Base-by-base conservation (phyloP, 768 basidiomycete genomes). In the Austroboletus festivus region DNA sequence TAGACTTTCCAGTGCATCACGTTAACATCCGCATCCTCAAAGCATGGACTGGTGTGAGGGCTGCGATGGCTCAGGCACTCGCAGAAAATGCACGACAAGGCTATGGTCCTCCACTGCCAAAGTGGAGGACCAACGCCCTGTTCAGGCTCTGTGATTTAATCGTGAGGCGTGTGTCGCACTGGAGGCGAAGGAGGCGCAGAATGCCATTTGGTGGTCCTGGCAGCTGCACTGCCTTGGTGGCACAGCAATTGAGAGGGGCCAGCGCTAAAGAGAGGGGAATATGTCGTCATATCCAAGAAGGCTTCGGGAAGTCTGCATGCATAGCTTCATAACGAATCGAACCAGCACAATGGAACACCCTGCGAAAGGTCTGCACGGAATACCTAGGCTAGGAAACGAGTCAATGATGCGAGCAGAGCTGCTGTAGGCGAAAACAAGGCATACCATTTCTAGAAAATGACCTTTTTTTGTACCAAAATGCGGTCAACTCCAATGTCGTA, bases 1-100 rank as follows among this genome's bases (percentile, higher is more conserved):
- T 52, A 53, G 22, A 13, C 51, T 54, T 54, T 65, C 63, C 62
- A 61, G 65, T 68, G 63, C 39, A 60, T 53, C 46, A 58, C 62
- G 57, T 62, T 22, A 56, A 47, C 45, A 31, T 5, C 31, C 42
- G 20, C 20, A 52, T 59, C 34, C 28, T 18, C 21, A 4, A 34
- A 18, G 35, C 22, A 34, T 31, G 22, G 39, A 45, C 31, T 23
- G 41, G 45, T 4, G 44, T 26, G 41, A 41, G 37, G 45, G 24
- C 20, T 38, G 7, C 12, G n/a, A 50, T 46, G 41, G 51, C 48
- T 46, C 44, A 48, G 61, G 50, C 38, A 44, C 44, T 28, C 40
- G 42, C 16, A 28, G 30, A 43, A n/a, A 46, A 30, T 41, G 35
- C 40, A 47, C 18, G n/a, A n/a, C 31, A 18, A 46, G 60, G 63